A percentile compares a stretch with the other conserved stretches of the same genome.
Evolutionary conservation across 495 filamentous ascomycete genomes (phyloP).

Genomic region (Penicillium bialowiezense): DNA sequence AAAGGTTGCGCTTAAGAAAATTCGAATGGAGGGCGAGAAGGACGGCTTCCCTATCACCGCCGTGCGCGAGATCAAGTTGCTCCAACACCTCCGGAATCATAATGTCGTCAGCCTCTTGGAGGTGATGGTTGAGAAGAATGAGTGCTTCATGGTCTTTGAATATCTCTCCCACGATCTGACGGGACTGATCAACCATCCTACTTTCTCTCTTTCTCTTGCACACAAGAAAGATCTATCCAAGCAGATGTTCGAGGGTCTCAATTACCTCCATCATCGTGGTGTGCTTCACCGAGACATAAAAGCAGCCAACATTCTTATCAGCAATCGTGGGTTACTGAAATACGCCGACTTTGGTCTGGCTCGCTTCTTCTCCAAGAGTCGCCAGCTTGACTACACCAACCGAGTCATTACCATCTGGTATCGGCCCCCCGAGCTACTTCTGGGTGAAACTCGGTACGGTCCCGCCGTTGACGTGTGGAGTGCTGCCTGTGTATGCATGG

Average conservation of each 20-base stretch:
- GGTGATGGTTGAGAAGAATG: slow-evolving; percentile 97
- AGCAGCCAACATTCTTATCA: slow-evolving; percentile 91
- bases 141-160: slow-evolving; percentile 99
- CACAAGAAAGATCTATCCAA: slow-evolving; percentile 93
- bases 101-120: slow-evolving; percentile 82
- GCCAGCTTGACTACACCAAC: slow-evolving; percentile 96
- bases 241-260: slow-evolving; percentile 91
- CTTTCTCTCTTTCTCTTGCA: slow-evolving; percentile 76
- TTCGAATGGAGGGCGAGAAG: slow-evolving; percentile 93
- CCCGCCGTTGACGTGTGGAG: slow-evolving; percentile 97
- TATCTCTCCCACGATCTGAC: slow-evolving; percentile 95
- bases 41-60: slow-evolving; percentile 98
- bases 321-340: slow-evolving; percentile 82
- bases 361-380: slow-evolving; percentile 92
- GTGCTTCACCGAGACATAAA: slow-evolving; percentile 96
- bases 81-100: slow-evolving; percentile 86
- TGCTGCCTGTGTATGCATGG: slow-evolving; percentile 92
- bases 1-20: slow-evolving; percentile 88
- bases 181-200: slow-evolving; percentile 87
- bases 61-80: slow-evolving; percentile 92
- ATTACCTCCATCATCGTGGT: slow-evolving; percentile 90
- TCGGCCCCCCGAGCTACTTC: slow-evolving; percentile 83
- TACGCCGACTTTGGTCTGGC: slow-evolving; percentile 96
- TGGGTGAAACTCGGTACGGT: slow-evolving; percentile 93
- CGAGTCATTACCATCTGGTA: slow-evolving; percentile 98